Conservation (phyloP, 148 eudicot species). For the Gaultheria prostrata region DNA sequence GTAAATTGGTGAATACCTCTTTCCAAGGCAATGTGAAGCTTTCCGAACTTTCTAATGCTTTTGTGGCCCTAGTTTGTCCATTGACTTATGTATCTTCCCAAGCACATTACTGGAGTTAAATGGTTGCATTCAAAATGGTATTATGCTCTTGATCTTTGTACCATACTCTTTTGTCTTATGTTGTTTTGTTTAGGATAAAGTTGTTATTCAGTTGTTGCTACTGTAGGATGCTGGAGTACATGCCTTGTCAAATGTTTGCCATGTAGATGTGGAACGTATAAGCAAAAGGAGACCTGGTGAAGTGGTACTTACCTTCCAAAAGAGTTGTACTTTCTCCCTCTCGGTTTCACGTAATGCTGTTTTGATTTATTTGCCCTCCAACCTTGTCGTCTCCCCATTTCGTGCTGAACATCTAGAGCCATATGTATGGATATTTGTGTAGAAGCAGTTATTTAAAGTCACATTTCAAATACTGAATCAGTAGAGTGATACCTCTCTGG, state of each 20-base stretch:
- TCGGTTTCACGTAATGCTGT: neutral
- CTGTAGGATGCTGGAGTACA: constrained; percentile 97
- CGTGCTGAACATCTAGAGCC: neutral
- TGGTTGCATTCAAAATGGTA: neutral
- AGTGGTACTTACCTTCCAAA: constrained; percentile 47
- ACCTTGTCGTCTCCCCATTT: neutral
- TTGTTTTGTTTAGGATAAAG: neutral
- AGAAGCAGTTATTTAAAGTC: neutral
- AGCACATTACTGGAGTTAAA: neutral
- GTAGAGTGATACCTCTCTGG: neutral
- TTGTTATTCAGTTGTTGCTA: neutral
- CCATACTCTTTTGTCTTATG: neutral
- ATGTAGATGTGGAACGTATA: constrained; percentile 88
- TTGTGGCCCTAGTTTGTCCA: neutral
- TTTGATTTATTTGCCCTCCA: neutral
- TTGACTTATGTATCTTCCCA: neutral
- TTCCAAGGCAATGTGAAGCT: neutral
- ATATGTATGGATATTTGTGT: neutral
- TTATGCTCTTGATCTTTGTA: neutral
- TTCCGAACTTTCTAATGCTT: neutral
- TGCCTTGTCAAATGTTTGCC: constrained; percentile 95
- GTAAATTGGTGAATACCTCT: neutral
- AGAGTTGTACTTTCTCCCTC: neutral
- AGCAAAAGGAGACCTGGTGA: constrained; percentile 98
- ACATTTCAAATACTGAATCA: neutral